These are phyloP conservation scores for Exophiala phaeomuriformis DNA, from an alignment of 2,329 filamentous ascomycete species.

Conservation along the genomic window DNA sequence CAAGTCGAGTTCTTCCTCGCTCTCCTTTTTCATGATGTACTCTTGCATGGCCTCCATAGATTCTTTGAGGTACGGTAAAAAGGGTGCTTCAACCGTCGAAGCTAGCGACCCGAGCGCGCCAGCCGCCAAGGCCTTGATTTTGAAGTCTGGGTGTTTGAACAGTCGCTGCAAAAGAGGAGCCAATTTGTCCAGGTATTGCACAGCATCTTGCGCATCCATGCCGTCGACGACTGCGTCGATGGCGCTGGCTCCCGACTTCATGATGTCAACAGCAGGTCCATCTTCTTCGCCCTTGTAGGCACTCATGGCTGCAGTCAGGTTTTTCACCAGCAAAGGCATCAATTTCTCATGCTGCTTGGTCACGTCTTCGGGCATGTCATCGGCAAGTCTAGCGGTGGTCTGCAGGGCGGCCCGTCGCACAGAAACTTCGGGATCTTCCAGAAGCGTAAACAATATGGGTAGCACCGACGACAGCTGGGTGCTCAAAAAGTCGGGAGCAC, in stretches of 20 bases:
- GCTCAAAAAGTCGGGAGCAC: conserved; percentile 92
- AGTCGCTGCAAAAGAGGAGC: conserved; percentile 78
- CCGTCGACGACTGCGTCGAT: conserved; percentile 87
- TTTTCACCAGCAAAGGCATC: conserved; percentile 77
- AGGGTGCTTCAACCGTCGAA: conserved; percentile 70
- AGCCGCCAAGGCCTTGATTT: conserved; percentile 82
- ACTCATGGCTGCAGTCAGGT: conserved; percentile 71
- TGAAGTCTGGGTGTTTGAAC: conserved; percentile 75
- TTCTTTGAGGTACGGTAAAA: conserved; percentile 83
- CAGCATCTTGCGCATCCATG: conserved; percentile 70
- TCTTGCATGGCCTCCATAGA: conserved; percentile 84
- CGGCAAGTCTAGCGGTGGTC: conserved; percentile 79
- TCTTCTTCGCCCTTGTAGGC: conserved; percentile 57
- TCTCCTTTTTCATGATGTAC: conserved; percentile 79
- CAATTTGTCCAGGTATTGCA: conserved; percentile 72
- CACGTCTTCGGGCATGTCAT: conserved; percentile 88
- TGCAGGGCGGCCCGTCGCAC: conserved; percentile 84
- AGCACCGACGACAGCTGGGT: conserved; percentile 83
- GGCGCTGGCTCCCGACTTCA: conserved; percentile 82
- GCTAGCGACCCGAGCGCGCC: conserved; percentile 88
- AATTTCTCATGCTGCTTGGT: conserved; percentile 76
- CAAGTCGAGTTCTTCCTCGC: conserved; percentile 80
- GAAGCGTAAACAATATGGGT: conserved; percentile 72
- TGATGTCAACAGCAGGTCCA: conserved; percentile 74
- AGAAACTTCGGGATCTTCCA: conserved; percentile 72